phyloP scores from a whole-genome alignment of 2,329 filamentous ascomycete species.

The Penicillium aurantiogriseum region DNA sequence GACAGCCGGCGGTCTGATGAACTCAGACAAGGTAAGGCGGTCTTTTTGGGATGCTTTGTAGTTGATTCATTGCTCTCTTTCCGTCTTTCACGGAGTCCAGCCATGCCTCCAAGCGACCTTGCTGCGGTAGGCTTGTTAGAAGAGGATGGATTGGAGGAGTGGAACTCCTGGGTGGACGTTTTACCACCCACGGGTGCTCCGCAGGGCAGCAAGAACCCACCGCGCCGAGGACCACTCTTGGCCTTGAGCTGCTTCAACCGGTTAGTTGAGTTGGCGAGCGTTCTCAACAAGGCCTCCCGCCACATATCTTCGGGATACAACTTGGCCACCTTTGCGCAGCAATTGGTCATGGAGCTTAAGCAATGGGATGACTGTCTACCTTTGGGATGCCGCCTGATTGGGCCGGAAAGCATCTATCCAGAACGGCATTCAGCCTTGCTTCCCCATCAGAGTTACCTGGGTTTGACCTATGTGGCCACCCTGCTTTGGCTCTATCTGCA shows the following conservation, averaged over 20 bases:
- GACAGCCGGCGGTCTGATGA: conserved; percentile 34
- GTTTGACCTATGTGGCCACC: conserved; percentile 38
- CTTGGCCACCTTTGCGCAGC: conserved; percentile 32
- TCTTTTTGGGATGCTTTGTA: conserved; percentile 54
- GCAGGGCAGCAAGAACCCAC: conserved; percentile 29
- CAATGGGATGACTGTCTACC: conserved; percentile 39
- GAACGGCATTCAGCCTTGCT: conserved; percentile 38
- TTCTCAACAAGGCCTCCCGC: conserved; percentile 37
- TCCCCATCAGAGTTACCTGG: conserved; percentile 42
- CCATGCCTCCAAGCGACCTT: conserved; percentile 50
- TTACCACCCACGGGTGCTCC: conserved; percentile 33
- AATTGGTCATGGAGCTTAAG: conserved; percentile 37
- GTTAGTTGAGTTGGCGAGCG: conserved; percentile 44
- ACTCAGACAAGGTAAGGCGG: conserved; percentile 41
- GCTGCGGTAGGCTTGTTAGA: conserved; percentile 52
- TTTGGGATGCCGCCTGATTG: conserved; percentile 38
- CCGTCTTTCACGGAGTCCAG: conserved; percentile 46
- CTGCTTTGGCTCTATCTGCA: conserved; percentile 38
- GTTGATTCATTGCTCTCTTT: conserved; percentile 54
- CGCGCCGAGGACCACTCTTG: conserved; percentile 41
- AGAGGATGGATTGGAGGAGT: conserved; percentile 70
- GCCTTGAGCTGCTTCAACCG: conserved; percentile 55
- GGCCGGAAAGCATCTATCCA: conserved; percentile 37
- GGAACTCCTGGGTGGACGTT: conserved; percentile 66
- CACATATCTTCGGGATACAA: conserved; percentile 32